These are phyloP conservation scores for Phytophthora ohioensis DNA, from an alignment of 352 stramenopile genomes.

Conservation along the genomic window DNA sequence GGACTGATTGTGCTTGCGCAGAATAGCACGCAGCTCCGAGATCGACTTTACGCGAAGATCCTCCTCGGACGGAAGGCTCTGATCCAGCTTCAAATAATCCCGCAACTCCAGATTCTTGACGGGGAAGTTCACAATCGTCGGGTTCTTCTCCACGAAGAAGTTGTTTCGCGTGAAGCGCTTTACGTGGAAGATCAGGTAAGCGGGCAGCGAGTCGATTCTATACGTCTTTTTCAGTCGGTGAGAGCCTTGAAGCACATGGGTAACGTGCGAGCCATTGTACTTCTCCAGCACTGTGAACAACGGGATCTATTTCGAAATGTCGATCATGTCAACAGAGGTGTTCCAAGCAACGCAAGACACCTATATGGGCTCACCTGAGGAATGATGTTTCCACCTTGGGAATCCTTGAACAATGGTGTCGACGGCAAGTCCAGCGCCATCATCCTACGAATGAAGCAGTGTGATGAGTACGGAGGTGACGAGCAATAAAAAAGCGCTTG, in stretches of 20 bases:
- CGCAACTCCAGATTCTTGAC: constrained; percentile 98
- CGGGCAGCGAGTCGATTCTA: constrained; percentile 91
- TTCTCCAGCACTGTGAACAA: constrained; percentile 98
- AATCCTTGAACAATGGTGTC: constrained; percentile 99
- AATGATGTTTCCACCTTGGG: constrained; percentile 96
- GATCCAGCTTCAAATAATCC: constrained; percentile 84
- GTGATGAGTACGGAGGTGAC: neutral
- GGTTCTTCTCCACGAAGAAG: constrained; percentile 99
- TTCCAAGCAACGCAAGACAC: neutral
- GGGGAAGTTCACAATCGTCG: constrained; percentile 99
- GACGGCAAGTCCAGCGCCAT: constrained; percentile 98
- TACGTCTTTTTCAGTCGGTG: constrained; percentile 94
- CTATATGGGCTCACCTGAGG: constrained; percentile 74
- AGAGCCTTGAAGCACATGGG: constrained; percentile 81
- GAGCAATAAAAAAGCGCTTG: neutral
- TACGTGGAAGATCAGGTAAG: constrained; percentile 98
- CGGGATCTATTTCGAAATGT: constrained; percentile 81
- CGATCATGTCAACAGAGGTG: neutral
- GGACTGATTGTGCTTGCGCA: constrained; percentile 63
- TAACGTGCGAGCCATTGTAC: constrained; percentile 94
- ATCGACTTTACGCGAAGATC: constrained; percentile 69
- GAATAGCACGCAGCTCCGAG: constrained; percentile 62
- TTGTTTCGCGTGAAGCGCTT: constrained; percentile 98
- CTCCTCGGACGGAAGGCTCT: constrained; percentile 56
- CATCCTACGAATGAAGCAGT: constrained; percentile 71